Evolutionary conservation across 1,139 yeast genomes (phyloP).

Genomic region (Taiozyma sp.): DNA sequence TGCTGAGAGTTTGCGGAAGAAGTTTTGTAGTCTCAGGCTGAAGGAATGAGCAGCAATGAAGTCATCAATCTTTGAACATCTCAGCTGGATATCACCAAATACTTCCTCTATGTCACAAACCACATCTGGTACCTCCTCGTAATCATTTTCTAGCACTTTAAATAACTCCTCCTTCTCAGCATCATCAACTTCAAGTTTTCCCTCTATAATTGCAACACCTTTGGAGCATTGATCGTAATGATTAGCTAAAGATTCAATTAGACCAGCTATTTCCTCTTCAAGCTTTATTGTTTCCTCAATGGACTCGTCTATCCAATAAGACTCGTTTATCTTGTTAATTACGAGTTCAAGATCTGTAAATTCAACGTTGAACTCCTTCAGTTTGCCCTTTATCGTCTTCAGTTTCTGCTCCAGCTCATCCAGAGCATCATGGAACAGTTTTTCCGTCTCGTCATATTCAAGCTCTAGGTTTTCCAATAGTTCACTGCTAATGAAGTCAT

Average conservation of each 20-base stretch:
- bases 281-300: slow-evolving; percentile 42
- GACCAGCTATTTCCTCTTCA: slow-evolving; percentile 67
- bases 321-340: slow-evolving; percentile 12
- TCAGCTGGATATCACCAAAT: slow-evolving; percentile 25
- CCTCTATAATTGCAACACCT: slow-evolving; percentile 29
- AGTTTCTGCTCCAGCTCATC: slow-evolving; percentile 15
- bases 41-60: background rate
- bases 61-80: slow-evolving; percentile 26
- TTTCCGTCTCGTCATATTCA: slow-evolving; percentile 18
- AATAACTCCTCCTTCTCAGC: slow-evolving; percentile 31
- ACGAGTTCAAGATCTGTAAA: slow-evolving; percentile 17
- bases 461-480: slow-evolving; percentile 25
- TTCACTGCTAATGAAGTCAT: slow-evolving; percentile 41
- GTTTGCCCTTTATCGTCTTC: slow-evolving; percentile 19
- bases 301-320: slow-evolving; percentile 8
- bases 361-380: slow-evolving; percentile 13
- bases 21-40: background rate
- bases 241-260: slow-evolving; percentile 67
- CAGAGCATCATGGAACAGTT: slow-evolving; percentile 24
- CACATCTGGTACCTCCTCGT: slow-evolving; percentile 33
- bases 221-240: slow-evolving; percentile 77
- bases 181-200: slow-evolving; percentile 15
- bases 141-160: slow-evolving; percentile 36
- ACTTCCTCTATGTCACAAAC: slow-evolving; percentile 29
- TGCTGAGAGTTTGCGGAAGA: background rate